Percentiles rank a stretch among this genome's conserved stretches.
These are phyloP conservation scores for Oryza meridionalis DNA, from an alignment of 176 grass and related monocot genomes.

Conservation along the genomic window DNA sequence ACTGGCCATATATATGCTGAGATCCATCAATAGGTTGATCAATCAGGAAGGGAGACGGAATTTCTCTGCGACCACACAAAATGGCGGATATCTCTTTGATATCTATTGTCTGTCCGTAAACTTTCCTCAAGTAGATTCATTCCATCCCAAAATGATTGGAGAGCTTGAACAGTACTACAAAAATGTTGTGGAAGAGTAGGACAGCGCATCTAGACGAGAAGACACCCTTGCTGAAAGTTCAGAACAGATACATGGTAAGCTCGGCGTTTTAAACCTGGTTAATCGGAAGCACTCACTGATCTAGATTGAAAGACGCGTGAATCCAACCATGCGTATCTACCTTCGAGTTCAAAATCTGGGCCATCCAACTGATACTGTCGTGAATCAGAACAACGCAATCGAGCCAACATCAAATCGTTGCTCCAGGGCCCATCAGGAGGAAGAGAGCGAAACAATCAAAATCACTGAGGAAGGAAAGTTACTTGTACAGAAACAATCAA, in stretches of 20 bases:
- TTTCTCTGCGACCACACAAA: background rate
- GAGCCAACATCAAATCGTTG: background rate
- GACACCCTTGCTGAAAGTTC: conserved; percentile 9
- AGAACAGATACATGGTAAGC: background rate
- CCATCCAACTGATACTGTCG: background rate
- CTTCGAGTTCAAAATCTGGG: background rate
- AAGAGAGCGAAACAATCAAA: background rate
- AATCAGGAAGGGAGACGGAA: background rate
- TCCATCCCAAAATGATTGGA: background rate
- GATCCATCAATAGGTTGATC: conserved; percentile 1
- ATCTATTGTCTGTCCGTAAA: background rate
- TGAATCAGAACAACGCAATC: background rate
- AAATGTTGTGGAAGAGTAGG: conserved; percentile 6
- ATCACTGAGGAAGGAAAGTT: background rate
- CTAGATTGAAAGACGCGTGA: background rate
- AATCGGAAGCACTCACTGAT: background rate
- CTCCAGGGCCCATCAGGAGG: background rate
- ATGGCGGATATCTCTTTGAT: background rate
- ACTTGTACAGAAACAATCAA: background rate
- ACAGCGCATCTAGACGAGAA: conserved; percentile 24
- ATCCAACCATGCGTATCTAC: background rate
- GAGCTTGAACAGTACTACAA: background rate
- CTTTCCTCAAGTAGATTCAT: background rate
- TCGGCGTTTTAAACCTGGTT: background rate
- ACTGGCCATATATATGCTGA: background rate